Conservation (phyloP, 2,329 filamentous ascomycete species). For the Fusarium algeriense region DNA sequence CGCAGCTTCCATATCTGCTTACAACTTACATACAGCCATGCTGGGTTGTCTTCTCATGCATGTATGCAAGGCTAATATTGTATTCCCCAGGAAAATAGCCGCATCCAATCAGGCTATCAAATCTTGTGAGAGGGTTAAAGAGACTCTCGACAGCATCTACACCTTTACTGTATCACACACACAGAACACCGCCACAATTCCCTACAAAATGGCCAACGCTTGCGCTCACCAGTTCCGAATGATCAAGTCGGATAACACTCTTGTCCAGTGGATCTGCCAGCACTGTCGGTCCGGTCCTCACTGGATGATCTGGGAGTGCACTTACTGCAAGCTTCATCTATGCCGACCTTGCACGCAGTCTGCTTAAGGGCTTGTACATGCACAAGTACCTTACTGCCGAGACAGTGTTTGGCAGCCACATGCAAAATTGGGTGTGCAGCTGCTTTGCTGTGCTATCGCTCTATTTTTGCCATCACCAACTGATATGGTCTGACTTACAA, state of each 20-base stretch:
- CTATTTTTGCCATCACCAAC: conserved; percentile 18
- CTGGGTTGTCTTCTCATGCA: conserved; percentile 25
- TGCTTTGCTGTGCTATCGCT: conserved; percentile 5
- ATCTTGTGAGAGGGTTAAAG: conserved; percentile 40
- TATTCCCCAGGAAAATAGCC: conserved; percentile 32
- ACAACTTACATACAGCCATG: conserved; percentile 8
- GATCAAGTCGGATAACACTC: conserved; percentile 74
- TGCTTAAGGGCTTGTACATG: conserved; percentile 37
- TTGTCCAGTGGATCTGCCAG: conserved; percentile 75
- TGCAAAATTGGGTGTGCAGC: conserved; percentile 31
- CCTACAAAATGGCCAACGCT: conserved; percentile 61
- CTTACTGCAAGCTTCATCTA: conserved; percentile 75
- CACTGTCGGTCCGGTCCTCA: conserved; percentile 73
- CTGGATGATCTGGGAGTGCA: conserved; percentile 77
- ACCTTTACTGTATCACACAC: conserved; percentile 33
- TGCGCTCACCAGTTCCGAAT: conserved; percentile 74
- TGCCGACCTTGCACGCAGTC: conserved; percentile 69
- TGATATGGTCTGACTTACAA: conserved; percentile 42
- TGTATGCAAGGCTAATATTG: conserved; percentile 44
- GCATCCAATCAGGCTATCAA: conserved; percentile 41
- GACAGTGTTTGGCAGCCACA: conserved; percentile 34
- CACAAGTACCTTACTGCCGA: conserved; percentile 21
- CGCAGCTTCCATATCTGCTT: conserved; percentile 23
- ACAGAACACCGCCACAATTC: conserved; percentile 28
- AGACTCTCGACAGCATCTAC: conserved; percentile 33